Evolutionary conservation across 768 basidiomycete species (phyloP).

Genomic region (Goffeauzyma gilvescens): DNA sequence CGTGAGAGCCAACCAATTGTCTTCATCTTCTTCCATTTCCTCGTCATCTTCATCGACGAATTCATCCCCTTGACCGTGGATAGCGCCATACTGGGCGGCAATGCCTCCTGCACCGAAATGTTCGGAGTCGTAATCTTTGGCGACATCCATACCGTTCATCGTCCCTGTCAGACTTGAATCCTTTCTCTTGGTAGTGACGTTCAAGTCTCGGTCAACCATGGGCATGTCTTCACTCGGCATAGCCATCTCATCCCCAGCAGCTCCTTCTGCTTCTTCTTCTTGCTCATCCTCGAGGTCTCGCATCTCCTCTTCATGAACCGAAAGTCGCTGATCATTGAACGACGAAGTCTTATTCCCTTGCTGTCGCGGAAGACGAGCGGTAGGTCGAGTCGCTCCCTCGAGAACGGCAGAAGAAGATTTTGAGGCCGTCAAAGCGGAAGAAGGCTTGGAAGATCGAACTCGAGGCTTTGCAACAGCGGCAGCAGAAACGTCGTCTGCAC

Average conservation of each 20-base stretch:
- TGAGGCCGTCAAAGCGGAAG: too few relatives aligned
- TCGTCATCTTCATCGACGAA: slow-evolving; percentile 35
- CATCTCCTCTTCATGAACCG: not conserved
- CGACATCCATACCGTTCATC: too few relatives aligned
- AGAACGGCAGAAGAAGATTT: too few relatives aligned
- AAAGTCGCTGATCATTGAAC: not conserved
- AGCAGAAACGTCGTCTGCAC: too few relatives aligned
- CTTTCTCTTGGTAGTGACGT: slow-evolving; percentile 44
- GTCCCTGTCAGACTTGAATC: too few relatives aligned
- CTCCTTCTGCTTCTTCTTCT: slow-evolving; percentile 15
- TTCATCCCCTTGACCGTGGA: slow-evolving; percentile 1
- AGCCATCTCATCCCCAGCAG: too few relatives aligned
- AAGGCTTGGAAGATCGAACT: too few relatives aligned
- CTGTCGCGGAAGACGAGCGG: slow-evolving; percentile 1
- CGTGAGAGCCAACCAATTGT: slow-evolving; percentile 33
- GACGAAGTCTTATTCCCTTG: not conserved
- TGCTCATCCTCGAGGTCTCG: slow-evolving; percentile 8
- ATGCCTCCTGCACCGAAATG: not conserved
- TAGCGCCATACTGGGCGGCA: not conserved
- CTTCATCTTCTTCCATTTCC: slow-evolving; percentile 17
- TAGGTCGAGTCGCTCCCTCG: not conserved
- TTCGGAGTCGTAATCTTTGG: too few relatives aligned
- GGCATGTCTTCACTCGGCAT: slow-evolving; percentile 10
- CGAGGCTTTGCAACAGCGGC: too few relatives aligned
- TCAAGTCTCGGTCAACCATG: slow-evolving; percentile 34